phyloP scores from a whole-genome alignment of 352 stramenopile species.

The Elongisporangium anandrum region DNA sequence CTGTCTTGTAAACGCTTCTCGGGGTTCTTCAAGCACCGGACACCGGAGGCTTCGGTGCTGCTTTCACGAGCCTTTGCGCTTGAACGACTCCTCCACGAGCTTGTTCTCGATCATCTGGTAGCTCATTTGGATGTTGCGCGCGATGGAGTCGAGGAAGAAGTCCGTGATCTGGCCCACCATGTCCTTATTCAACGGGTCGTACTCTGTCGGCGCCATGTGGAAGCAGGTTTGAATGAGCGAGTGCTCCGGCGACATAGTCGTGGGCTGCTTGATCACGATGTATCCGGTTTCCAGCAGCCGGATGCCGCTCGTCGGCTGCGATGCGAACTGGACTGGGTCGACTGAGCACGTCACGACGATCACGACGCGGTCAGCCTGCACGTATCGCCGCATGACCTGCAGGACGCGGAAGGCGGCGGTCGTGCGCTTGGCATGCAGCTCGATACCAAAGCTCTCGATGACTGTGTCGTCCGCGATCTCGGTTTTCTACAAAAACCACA shows the following conservation, averaged over 20 bases:
- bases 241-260: background rate
- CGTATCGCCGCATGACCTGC: constrained; percentile 4
- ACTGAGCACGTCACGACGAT: constrained; percentile 3
- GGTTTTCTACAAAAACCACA: background rate
- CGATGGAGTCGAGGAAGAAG: constrained; percentile 5
- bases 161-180: background rate
- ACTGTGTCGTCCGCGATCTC: background rate
- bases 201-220: background rate
- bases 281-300: constrained; percentile 1
- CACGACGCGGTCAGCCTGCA: background rate
- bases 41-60: no score
- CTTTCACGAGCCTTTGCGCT: background rate
- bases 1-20: background rate
- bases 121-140: constrained; percentile 1
- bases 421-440: background rate
- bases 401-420: constrained; percentile 6
- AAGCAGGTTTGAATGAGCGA: constrained; percentile 1
- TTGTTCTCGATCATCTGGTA: constrained; percentile 8
- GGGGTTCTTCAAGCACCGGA: background rate
- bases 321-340: background rate
- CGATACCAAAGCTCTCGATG: constrained; percentile 9
- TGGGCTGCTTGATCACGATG: background rate
- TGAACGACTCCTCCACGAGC: background rate
- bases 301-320: background rate
- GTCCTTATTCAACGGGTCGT: background rate